Evolutionary conservation across 2,329 filamentous ascomycete genomes (phyloP), one percentile per base, ranked within the genome.

Genomic region (Colletotrichum tamarilloi): DNA sequence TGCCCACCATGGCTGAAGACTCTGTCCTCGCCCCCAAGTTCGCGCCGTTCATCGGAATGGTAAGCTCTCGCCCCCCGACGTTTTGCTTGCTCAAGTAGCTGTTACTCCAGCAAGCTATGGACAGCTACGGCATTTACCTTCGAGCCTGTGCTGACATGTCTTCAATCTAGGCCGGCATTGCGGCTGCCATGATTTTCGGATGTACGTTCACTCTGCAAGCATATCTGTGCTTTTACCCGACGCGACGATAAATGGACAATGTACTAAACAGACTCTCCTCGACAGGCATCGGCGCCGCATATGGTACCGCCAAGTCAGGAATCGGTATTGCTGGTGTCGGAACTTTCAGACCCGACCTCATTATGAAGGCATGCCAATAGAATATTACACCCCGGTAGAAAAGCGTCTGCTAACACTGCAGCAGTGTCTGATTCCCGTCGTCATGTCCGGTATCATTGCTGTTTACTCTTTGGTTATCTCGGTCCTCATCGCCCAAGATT

Each of bases 401-500:
- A 9, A 32, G 30, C 24, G 38, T 12, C 55, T 4, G 58, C 67
- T 72, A 62, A 64, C 49, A 19, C 22, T 26, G 11, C 35, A 35
- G 42, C 78, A 95, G 93, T 95, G 93, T 70, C 87, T 96, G 66
- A 95, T 96, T 77, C 94, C 94, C 75, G 94, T 97, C 77, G 92
- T 99, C 87, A 99, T 99, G 97, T 97, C 97, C 78, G 97, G 97
- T 91, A 99, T 99, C 82, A 95, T 99, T 80, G 97, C 97, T 72
- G 97, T 99, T 77, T 99, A 99, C 86, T 94, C 95, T 64, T 93
- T 99, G 78, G 97, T 99, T 80, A 95, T 99, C 78, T 94, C 96
- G 22, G 97, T 99, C 80, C 91, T 99, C 77, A 99, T 99, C 82
- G 94, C 95, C 68, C 93, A 95, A 84, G 95, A 98, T 82, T 91